These are phyloP conservation scores for Pyrrhoderma noxium DNA, from an alignment of 1,284 basidiomycete species.

Conservation along the genomic window DNA sequence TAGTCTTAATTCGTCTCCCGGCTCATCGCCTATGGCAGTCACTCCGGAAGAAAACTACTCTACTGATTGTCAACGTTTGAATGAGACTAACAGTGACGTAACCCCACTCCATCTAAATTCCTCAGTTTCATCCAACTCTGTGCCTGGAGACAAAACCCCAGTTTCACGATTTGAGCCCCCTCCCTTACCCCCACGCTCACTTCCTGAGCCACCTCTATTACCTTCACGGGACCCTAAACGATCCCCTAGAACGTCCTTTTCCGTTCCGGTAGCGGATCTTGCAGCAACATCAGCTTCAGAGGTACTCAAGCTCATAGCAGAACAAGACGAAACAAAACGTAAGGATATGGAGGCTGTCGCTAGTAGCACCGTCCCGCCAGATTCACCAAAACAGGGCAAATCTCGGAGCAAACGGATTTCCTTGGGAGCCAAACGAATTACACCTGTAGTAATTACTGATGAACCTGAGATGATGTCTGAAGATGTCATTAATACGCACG, in stretches of 20 bases:
- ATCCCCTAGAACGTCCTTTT: background rate
- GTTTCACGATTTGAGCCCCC: slow-evolving; percentile 37
- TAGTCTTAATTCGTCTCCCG: slow-evolving; percentile 19
- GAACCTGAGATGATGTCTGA: slow-evolving; percentile 6
- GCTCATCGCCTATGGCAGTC: slow-evolving; percentile 10
- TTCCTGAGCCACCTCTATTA: background rate
- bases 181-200: slow-evolving; percentile 47
- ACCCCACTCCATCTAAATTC: slow-evolving; percentile 11
- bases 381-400: background rate
- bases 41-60: background rate
- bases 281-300: slow-evolving; percentile 39
- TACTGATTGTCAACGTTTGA: slow-evolving; percentile 12
- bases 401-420: slow-evolving; percentile 9
- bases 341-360: slow-evolving; percentile 20
- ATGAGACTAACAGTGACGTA: slow-evolving; percentile 15
- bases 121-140: slow-evolving; percentile 6
- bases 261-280: background rate
- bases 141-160: slow-evolving; percentile 4
- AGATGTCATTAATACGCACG: background rate
- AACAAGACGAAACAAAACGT: slow-evolving; percentile 36
- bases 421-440: slow-evolving; percentile 14
- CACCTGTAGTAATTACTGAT: slow-evolving; percentile 1
- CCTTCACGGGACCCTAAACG: too few relatives aligned
- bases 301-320: slow-evolving; percentile 46
- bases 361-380: slow-evolving; percentile 2